Evolutionary conservation across 345 rosid species (phyloP).

Genomic region (Salix exigua): DNA sequence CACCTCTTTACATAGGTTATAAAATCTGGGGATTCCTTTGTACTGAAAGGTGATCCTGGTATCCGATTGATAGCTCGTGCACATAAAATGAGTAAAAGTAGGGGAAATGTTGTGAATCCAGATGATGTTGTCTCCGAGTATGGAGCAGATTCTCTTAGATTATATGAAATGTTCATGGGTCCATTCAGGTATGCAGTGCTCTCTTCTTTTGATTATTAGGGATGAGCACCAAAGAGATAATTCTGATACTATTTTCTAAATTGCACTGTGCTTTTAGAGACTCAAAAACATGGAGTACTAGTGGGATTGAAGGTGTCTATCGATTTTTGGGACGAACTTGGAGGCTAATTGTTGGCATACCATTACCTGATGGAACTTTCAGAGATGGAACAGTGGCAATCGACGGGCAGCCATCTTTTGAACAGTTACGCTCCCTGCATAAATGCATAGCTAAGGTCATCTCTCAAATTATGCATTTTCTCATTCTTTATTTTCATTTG

Average conservation of each 20-base stretch:
- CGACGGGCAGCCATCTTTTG: conserved; percentile 64
- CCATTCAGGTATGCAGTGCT: conserved; percentile 67
- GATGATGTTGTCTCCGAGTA: conserved; percentile 79
- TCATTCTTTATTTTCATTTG: neutral
- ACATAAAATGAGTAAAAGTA: conserved; percentile 96
- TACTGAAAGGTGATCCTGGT: conserved; percentile 58
- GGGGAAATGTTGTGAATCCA: conserved; percentile 95
- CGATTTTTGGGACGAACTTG: conserved; percentile 86
- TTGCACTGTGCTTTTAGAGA: conserved; percentile 49
- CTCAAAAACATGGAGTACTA: conserved; percentile 92
- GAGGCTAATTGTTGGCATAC: conserved; percentile 76
- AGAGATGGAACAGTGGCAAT: conserved; percentile 54
- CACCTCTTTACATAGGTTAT: conserved; percentile 41
- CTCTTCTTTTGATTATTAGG: neutral
- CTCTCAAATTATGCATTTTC: conserved; percentile 1
- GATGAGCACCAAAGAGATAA: neutral
- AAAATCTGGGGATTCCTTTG: conserved; percentile 73
- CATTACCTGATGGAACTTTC: conserved; percentile 53
- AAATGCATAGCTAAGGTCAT: conserved; percentile 86
- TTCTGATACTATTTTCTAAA: conserved; percentile 1
- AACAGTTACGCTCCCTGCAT: conserved; percentile 69
- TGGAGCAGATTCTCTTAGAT: conserved; percentile 93
- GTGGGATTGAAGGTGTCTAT: conserved; percentile 92
- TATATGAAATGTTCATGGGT: conserved; percentile 99
- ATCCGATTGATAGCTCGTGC: conserved; percentile 67